Evolutionary conservation across 768 basidiomycete genomes (phyloP).

Genomic region (Auriscalpium vulgare): DNA sequence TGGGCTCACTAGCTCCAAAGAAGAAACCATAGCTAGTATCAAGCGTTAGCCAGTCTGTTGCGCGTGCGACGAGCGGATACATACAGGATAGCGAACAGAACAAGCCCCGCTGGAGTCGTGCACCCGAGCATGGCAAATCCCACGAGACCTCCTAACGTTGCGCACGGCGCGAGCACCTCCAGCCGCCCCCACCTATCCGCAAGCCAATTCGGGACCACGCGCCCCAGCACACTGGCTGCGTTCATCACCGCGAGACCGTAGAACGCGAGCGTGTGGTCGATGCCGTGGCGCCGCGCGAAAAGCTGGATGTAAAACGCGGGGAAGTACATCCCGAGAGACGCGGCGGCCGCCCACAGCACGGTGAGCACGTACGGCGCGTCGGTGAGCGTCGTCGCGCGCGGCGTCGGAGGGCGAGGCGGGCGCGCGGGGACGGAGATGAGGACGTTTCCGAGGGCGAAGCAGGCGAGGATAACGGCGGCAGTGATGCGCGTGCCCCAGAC

Average conservation of each 20-base stretch:
- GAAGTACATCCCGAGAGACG: slow-evolving; percentile 1
- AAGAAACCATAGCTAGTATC: neutral
- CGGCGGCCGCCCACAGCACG: neutral
- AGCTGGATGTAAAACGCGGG: neutral
- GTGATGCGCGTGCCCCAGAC: neutral
- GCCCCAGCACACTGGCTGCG: neutral
- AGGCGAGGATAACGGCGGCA: neutral
- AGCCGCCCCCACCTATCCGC: neutral
- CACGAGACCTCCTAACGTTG: neutral
- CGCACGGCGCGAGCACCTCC: neutral
- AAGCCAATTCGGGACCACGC: neutral
- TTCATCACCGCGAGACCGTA: neutral
- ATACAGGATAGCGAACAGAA: neutral
- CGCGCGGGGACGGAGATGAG: neutral
- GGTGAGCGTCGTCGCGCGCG: neutral
- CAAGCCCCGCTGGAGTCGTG: neutral
- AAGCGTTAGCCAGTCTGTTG: neutral
- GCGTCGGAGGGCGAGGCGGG: neutral
- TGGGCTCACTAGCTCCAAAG: neutral
- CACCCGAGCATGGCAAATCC: neutral
- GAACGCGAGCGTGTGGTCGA: neutral
- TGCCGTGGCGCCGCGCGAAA: neutral
- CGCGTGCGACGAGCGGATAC: neutral
- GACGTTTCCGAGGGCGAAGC: neutral
- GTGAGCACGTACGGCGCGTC: neutral